Percentiles rank a stretch among this genome's conserved stretches.
Evolutionary conservation across 257 asterid genomes (phyloP).

Genomic region (Fraxinus anomala): DNA sequence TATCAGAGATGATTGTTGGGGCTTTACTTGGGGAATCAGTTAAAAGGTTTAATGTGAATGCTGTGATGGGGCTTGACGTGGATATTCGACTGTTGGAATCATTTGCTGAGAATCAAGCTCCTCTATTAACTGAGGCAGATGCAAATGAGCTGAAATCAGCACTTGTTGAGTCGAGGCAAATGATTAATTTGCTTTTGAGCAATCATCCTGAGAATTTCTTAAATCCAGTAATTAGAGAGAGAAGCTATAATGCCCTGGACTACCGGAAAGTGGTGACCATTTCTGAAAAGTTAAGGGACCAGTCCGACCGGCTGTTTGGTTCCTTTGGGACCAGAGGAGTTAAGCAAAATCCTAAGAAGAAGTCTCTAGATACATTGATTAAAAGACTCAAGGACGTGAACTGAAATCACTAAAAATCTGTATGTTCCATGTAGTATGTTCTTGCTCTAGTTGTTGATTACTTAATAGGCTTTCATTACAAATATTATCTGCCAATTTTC

Average conservation of each 20-base stretch:
- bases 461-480: conserved; percentile 35
- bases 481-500: conserved; percentile 36
- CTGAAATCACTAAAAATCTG: conserved; percentile 39
- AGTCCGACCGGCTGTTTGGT: conserved; percentile 75
- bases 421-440: conserved; percentile 30
- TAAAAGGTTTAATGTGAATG: conserved; percentile 70
- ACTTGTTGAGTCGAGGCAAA: conserved; percentile 83
- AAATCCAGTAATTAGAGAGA: conserved; percentile 91
- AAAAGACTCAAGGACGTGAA: conserved; percentile 86
- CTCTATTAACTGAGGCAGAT: conserved; percentile 65
- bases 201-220: conserved; percentile 91
- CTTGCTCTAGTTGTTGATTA: conserved; percentile 40
- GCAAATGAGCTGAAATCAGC: conserved; percentile 66
- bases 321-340: conserved; percentile 92
- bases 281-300: conserved; percentile 92
- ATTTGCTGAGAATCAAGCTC: conserved; percentile 86
- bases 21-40: conserved; percentile 77
- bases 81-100: conserved; percentile 82
- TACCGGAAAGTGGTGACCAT: conserved; percentile 74
- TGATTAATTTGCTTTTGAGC: conserved; percentile 83
- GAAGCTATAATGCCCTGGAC: conserved; percentile 80
- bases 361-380: conserved; percentile 84
- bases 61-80: conserved; percentile 76
- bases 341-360: conserved; percentile 89
- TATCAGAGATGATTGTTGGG: conserved; percentile 82